Percentiles rank a stretch among this genome's conserved stretches.
These are phyloP conservation scores for Backusella liffmaniae DNA, from an alignment of 192 early-diverging fungal genomes.

Conservation along the genomic window DNA sequence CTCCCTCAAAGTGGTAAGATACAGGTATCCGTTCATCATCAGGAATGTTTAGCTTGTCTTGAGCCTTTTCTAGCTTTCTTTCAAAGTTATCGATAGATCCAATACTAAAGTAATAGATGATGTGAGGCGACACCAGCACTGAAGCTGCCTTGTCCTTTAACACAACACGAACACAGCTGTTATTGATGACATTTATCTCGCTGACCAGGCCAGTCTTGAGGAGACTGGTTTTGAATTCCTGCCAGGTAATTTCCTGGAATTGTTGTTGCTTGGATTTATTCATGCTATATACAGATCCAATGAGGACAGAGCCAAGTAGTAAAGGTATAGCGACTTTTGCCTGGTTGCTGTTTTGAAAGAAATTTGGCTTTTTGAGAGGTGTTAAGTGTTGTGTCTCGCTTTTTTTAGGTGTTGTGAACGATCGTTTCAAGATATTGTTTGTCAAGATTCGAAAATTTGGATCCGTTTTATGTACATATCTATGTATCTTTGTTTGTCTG, in stretches of 20 bases:
- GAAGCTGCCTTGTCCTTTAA: slow-evolving; percentile 63
- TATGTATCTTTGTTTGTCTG: too few relatives aligned
- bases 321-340: background rate
- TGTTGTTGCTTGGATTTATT: slow-evolving; percentile 25
- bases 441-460: background rate
- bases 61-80: slow-evolving; percentile 82
- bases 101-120: slow-evolving; percentile 79
- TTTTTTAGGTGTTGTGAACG: background rate
- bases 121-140: background rate
- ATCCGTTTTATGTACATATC: too few relatives aligned
- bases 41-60: slow-evolving; percentile 89
- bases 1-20: slow-evolving; percentile 79
- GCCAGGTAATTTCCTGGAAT: slow-evolving; percentile 77
- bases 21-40: slow-evolving; percentile 87
- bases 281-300: background rate
- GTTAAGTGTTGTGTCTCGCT: background rate
- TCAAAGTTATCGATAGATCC: slow-evolving; percentile 95
- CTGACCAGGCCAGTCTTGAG: slow-evolving; percentile 91
- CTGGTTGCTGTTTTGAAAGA: background rate
- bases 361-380: background rate
- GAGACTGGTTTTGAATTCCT: slow-evolving; percentile 83
- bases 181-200: slow-evolving; percentile 84
- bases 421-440: background rate
- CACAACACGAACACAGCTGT: slow-evolving; percentile 74
- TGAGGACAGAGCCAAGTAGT: background rate